A percentile compares a stretch with the other conserved stretches of the same genome.
Evolutionary conservation across 768 basidiomycete species (phyloP).

Genomic region (Lactarius deliciosus): DNA sequence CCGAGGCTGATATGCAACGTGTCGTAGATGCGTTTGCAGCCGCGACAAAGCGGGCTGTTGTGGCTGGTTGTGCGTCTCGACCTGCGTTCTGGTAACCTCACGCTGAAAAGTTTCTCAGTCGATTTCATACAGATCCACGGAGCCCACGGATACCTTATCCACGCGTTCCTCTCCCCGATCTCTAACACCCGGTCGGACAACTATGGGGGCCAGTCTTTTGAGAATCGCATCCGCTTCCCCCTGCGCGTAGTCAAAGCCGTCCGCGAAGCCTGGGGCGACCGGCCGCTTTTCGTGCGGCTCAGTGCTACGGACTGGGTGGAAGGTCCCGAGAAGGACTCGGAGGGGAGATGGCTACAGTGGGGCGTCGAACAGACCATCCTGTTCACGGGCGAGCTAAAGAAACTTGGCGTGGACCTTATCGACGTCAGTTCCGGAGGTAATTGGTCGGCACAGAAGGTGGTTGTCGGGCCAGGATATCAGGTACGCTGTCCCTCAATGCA

Average conservation of each 20-base stretch:
- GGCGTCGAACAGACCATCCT: constrained; percentile 74
- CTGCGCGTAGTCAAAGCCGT: constrained; percentile 54
- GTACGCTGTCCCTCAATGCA: constrained; percentile 34
- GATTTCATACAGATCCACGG: constrained; percentile 73
- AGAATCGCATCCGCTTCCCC: constrained; percentile 70
- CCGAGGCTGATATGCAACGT: constrained; percentile 50
- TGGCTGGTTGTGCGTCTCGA: constrained; percentile 55
- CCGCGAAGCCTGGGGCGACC: constrained; percentile 57
- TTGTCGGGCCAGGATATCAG: constrained; percentile 59
- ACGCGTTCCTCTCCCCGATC: constrained; percentile 69
- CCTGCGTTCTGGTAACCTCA: constrained; percentile 23
- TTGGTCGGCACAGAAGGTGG: constrained; percentile 55
- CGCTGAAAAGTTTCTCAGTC: constrained; percentile 37
- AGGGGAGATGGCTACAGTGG: constrained; percentile 65
- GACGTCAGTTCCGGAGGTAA: constrained; percentile 52
- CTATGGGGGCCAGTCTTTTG: constrained; percentile 66
- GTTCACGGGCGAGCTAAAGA: constrained; percentile 53
- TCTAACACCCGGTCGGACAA: constrained; percentile 69
- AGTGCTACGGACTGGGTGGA: constrained; percentile 57
- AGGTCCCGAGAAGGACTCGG: constrained; percentile 50
- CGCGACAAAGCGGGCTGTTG: constrained; percentile 53
- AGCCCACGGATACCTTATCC: constrained; percentile 71
- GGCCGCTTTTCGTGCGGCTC: constrained; percentile 68
- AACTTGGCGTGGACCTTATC: constrained; percentile 72
- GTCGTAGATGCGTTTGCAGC: constrained; percentile 62